phyloP scores from a whole-genome alignment of 495 filamentous ascomycete genomes.

The Neurospora sp. region DNA sequence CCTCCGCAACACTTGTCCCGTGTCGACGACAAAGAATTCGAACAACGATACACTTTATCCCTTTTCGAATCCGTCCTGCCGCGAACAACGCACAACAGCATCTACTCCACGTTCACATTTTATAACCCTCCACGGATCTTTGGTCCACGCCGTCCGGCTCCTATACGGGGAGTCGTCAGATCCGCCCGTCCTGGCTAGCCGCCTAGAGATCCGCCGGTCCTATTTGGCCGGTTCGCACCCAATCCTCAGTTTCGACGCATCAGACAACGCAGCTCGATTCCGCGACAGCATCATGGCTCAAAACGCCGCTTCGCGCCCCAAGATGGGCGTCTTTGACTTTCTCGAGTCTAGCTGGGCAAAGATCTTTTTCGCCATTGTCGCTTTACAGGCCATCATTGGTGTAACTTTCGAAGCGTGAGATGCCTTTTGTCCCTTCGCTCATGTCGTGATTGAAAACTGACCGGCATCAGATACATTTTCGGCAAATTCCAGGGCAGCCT shows the following conservation, averaged over 20 bases:
- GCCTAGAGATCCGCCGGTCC: constrained; percentile 29
- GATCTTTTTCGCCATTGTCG: constrained; percentile 64
- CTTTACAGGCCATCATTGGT: constrained; percentile 66
- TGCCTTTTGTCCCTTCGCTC: neutral
- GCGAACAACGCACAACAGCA: neutral
- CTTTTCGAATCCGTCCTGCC: constrained; percentile 10
- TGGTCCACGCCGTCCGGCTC: constrained; percentile 12
- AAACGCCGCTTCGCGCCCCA: constrained; percentile 8
- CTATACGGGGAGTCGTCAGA: constrained; percentile 15
- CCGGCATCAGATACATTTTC: constrained; percentile 56
- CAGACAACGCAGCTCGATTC: constrained; percentile 16
- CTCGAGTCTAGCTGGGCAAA: constrained; percentile 82
- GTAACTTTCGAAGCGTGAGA: constrained; percentile 81
- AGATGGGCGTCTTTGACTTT: constrained; percentile 48
- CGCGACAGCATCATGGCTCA: constrained; percentile 18
- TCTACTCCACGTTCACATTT: neutral
- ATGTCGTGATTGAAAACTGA: neutral
- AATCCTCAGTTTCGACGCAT: constrained; percentile 25
- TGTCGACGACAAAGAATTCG: neutral
- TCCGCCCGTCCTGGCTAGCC: constrained; percentile 28
- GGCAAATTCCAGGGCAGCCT: constrained; percentile 53
- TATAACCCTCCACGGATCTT: neutral
- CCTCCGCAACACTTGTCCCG: neutral
- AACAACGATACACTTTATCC: neutral
- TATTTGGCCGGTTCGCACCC: constrained; percentile 28